Evolutionary conservation across 768 basidiomycete genomes (phyloP).

Genomic region (Lactarius hatsudake): DNA sequence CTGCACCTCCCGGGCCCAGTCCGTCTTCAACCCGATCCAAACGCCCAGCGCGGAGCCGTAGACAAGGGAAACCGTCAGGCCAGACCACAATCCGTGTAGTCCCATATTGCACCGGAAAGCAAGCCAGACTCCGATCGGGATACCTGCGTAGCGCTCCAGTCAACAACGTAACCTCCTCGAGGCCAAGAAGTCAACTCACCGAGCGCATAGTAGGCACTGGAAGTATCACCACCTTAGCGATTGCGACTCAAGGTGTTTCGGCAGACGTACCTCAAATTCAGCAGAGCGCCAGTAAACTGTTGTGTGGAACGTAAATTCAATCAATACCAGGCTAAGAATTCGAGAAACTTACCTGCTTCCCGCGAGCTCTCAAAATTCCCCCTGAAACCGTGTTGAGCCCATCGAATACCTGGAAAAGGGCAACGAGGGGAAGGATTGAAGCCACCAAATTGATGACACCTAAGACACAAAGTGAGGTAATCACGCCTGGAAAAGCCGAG

Average conservation of each 20-base stretch:
- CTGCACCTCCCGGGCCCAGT: constrained; percentile 69
- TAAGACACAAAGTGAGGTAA: constrained; percentile 12
- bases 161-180: neutral
- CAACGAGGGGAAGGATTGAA: constrained; percentile 56
- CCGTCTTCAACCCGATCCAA: constrained; percentile 50
- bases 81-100: constrained; percentile 81
- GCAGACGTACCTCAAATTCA: constrained; percentile 64
- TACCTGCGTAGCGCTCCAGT: constrained; percentile 40
- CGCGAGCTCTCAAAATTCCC: constrained; percentile 80
- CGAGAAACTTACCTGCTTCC: constrained; percentile 55
- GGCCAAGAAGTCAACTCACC: constrained; percentile 38
- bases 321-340: neutral
- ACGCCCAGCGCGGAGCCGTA: constrained; percentile 56
- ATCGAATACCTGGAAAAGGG: constrained; percentile 85
- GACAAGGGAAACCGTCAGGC: constrained; percentile 65
- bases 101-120: constrained; percentile 58
- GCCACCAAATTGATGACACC: constrained; percentile 50
- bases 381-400: constrained; percentile 62
- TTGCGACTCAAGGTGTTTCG: constrained; percentile 14
- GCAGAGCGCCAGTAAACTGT: constrained; percentile 68
- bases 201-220: constrained; percentile 73
- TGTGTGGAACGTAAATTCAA: constrained; percentile 1
- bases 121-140: constrained; percentile 79
- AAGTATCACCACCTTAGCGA: constrained; percentile 14
- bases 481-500: neutral